phyloP scores from a whole-genome alignment of 352 stramenopile species.

The Achlya hypogyna region DNA sequence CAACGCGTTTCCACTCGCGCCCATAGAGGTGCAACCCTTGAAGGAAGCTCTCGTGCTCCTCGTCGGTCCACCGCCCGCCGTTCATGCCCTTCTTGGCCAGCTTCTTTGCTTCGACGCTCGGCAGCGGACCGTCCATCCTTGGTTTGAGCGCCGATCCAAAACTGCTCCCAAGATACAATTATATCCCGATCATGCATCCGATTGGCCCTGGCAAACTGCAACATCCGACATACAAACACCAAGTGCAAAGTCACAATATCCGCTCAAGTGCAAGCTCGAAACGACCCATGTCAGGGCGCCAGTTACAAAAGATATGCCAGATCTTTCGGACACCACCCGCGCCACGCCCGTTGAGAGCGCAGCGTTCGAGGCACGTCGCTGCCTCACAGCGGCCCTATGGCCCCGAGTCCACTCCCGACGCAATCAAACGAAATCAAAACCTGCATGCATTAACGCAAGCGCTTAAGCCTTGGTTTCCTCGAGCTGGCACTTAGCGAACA shows the following conservation, averaged over 20 bases:
- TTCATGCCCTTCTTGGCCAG: constrained; percentile 60
- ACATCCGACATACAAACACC: background rate
- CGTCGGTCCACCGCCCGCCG: constrained; percentile 88
- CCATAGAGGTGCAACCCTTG: constrained; percentile 88
- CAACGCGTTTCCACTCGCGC: constrained; percentile 96
- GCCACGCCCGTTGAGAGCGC: too few relatives aligned
- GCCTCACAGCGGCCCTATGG: too few relatives aligned
- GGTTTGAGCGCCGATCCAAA: background rate
- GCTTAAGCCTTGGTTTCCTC: constrained; percentile 2
- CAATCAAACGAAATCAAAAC: too few relatives aligned
- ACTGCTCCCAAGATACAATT: background rate
- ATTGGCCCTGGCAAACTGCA: background rate
- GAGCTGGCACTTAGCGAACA: constrained; percentile 32
- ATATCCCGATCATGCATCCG: too few relatives aligned
- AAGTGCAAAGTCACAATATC: background rate
- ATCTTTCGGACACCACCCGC: background rate
- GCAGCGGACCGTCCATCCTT: background rate
- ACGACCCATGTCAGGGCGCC: background rate
- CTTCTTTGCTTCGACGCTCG: background rate
- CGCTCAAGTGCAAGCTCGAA: background rate
- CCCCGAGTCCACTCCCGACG: too few relatives aligned
- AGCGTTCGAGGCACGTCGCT: too few relatives aligned
- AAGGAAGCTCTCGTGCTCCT: constrained; percentile 95
- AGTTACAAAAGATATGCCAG: background rate
- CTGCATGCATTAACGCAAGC: background rate